Conservation (phyloP, 2,329 filamentous ascomycete genomes). For the Nemania serpens region DNA sequence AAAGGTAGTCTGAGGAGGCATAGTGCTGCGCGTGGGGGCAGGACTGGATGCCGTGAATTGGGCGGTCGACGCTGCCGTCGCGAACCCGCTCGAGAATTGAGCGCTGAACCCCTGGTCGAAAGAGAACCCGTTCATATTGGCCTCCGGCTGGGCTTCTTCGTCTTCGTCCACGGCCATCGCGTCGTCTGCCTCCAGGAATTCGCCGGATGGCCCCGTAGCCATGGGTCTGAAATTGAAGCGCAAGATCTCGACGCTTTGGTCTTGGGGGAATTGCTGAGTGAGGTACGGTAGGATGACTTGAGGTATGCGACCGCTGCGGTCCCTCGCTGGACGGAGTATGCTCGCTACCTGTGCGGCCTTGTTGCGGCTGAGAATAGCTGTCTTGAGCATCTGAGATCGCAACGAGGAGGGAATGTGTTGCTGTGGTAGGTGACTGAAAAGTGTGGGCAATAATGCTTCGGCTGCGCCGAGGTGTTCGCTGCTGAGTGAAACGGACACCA, state of each 20-base stretch:
- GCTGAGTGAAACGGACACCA: conserved; percentile 43
- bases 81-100: conserved; percentile 16
- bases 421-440: conserved; percentile 68
- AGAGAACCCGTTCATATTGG: conserved; percentile 28
- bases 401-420: conserved; percentile 70
- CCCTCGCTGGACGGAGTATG: conserved; percentile 75
- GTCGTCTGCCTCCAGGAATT: conserved; percentile 45
- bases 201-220: conserved; percentile 34
- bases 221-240: conserved; percentile 59
- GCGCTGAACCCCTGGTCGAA: conserved; percentile 34
- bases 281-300: conserved; percentile 83
- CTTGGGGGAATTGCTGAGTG: conserved; percentile 64
- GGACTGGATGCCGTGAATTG: conserved; percentile 18
- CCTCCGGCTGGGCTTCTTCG: conserved; percentile 33
- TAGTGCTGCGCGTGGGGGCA: conserved; percentile 13
- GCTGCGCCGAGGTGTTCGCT: conserved; percentile 61
- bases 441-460: conserved; percentile 61
- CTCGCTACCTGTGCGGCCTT: conserved; percentile 79
- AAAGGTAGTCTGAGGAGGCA: conserved; percentile 33
- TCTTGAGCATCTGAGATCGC: conserved; percentile 78
- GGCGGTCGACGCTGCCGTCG: conserved; percentile 19
- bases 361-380: conserved; percentile 72
- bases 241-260: conserved; percentile 73
- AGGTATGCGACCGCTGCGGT: conserved; percentile 65
- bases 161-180: conserved; percentile 42